Percentiles rank a stretch among this genome's conserved stretches.
Evolutionary conservation across 305 asterid genomes (phyloP).

Genomic region (Fraxinus platypoda): DNA sequence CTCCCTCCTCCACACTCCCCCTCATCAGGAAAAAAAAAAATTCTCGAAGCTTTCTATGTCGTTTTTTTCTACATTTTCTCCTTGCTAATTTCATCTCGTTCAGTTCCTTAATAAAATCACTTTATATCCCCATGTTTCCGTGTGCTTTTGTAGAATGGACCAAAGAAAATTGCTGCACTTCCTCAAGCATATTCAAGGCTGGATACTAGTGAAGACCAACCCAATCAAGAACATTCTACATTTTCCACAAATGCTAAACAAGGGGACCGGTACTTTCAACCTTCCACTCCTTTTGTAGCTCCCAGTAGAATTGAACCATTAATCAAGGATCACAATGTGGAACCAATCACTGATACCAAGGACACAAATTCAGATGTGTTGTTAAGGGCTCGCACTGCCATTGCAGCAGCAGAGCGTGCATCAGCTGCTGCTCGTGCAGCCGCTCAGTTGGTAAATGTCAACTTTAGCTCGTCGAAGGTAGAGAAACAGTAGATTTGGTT

Average conservation of each 20-base stretch:
- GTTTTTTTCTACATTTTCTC: background rate
- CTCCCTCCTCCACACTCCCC: background rate
- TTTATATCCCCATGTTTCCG: background rate
- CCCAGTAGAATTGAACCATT: conserved; percentile 27
- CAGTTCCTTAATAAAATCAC: background rate
- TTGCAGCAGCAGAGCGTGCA: conserved; percentile 89
- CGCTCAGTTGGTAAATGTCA: conserved; percentile 56
- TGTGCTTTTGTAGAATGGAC: conserved; percentile 61
- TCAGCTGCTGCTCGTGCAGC: conserved; percentile 89
- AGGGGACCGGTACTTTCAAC: conserved; percentile 14
- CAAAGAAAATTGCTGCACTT: conserved; percentile 52
- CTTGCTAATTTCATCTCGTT: background rate
- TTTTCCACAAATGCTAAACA: conserved; percentile 32
- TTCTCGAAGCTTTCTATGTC: background rate
- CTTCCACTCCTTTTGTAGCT: conserved; percentile 32
- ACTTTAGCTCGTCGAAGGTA: conserved; percentile 33
- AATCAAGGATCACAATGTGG: conserved; percentile 19
- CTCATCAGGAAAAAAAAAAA: no score
- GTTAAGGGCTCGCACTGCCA: conserved; percentile 71
- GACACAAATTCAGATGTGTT: conserved; percentile 43
- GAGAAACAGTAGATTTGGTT: conserved; percentile 22
- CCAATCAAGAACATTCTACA: conserved; percentile 28
- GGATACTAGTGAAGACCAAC: conserved; percentile 22
- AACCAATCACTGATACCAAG: conserved; percentile 25
- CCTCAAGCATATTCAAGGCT: conserved; percentile 26